These are phyloP conservation scores for Sporothrix humicola DNA, from an alignment of 2,329 filamentous ascomycete species.

Conservation along the genomic window DNA sequence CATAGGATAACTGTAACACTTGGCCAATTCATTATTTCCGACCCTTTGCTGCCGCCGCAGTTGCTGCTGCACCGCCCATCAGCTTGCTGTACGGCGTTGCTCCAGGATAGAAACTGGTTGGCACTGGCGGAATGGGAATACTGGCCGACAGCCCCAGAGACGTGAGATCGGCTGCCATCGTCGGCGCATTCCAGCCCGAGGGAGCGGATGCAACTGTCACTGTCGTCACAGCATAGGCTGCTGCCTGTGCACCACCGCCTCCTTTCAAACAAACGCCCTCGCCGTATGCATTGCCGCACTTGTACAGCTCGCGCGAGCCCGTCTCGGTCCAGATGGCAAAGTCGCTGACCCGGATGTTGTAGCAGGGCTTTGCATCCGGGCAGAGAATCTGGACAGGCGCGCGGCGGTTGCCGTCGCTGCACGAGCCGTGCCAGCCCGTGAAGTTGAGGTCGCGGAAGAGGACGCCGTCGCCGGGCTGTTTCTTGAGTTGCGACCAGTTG, in stretches of 20 bases:
- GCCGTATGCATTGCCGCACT: conserved; percentile 39
- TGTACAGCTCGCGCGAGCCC: conserved; percentile 34
- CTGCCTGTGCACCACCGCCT: neutral
- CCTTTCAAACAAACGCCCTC: conserved; percentile 36
- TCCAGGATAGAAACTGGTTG: conserved; percentile 39
- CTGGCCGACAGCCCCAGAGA: conserved; percentile 36
- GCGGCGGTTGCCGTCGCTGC: conserved; percentile 54
- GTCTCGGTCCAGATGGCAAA: conserved; percentile 40
- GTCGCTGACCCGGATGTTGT: conserved; percentile 35
- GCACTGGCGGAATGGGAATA: conserved; percentile 38
- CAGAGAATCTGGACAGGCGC: conserved; percentile 57
- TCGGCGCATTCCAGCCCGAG: conserved; percentile 27
- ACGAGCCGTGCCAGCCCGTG: conserved; percentile 62
- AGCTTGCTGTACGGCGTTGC: conserved; percentile 37
- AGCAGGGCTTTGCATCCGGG: conserved; percentile 37
- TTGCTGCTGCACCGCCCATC: conserved; percentile 26
- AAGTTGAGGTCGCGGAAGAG: conserved; percentile 59
- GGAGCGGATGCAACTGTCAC: conserved; percentile 9
- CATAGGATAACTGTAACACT: neutral
- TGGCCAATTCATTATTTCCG: neutral
- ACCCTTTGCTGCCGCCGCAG: neutral
- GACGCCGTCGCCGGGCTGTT: conserved; percentile 55
- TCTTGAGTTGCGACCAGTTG: conserved; percentile 50
- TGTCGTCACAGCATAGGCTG: conserved; percentile 13
- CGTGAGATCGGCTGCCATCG: conserved; percentile 38